Base-by-base conservation (phyloP, 2,329 filamentous ascomycete species). In the Colletotrichum caudatum region DNA sequence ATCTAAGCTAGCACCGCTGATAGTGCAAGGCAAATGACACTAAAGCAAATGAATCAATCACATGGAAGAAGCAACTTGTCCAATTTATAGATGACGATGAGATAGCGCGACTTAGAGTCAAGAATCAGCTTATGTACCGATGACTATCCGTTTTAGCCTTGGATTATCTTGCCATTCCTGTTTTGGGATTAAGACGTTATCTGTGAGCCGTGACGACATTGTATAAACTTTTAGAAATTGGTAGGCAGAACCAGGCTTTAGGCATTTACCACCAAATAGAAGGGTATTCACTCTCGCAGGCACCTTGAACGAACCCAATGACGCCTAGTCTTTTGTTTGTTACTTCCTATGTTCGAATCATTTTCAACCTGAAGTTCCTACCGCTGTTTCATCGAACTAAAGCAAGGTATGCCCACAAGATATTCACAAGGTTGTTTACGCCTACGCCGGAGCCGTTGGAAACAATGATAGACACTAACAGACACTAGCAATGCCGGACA, bases 251-350 rank as follows among this genome's bases (percentile, higher is more conserved):
- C 29, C 23, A 63, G 46, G 39, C 46, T 73, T 4, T 53, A 71
- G 39, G 53, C 66, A 2, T 74, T 74, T 29, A 51, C 61, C 20
- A 60, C 50, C 26, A 81, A 80, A 74, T 80, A 79, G 1, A 1
- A 78, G 78, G 12, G 80, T 83, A 5, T 83, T 84, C 44, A 78
- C 84, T 61, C 67, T 84, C 18, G 81, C 82, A 20, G 83, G 85
- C 66, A 85, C 85, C 62, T 81, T 81, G 35, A 85, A 85, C 71
- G 83, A 85, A 73, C 83, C 83, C 1, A 83, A 85, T 69, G 83
- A 86, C 75, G 79, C 80, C 7, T 80, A 84, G 73, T 85, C 82
- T 0, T 76, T 86, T 20, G 81, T 83, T 2, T 80, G 84, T 12
- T 84, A 83, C 69, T 78, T 86, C 5, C 75, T 84, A 1, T 86